Base-by-base conservation (phyloP, 164 flowering plant species). In the Vitis cinerea region DNA sequence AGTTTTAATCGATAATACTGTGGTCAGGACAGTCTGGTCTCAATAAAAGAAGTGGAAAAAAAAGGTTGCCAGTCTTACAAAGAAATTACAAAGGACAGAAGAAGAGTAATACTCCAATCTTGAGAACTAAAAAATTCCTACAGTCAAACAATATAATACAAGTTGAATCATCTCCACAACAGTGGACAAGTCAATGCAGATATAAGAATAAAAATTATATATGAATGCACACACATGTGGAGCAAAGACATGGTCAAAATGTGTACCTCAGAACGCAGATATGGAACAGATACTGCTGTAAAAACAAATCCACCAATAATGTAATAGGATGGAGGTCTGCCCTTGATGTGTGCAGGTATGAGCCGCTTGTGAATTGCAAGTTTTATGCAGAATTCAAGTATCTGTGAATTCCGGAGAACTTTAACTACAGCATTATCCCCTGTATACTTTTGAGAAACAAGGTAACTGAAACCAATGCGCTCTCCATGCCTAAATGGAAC, bases 401-500 rank as follows among this genome's bases (percentile, higher is more conserved):
- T 83, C 72, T 82, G 64, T 47, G 87, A 83, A 71, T 87, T 70
- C 7, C 98, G 91, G 11, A 91, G 90, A 72, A 93, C 94, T 80
- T 84, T 86, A 50, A 93, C 76, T 19, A 17, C 67, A 17, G 98
- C 93, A 75, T 37, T 74, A 44, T 93, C 98, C 64, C 97, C 97
- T 44, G 98, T 84, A 77, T 92, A 93, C 70, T 95, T 95, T 70
- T 93, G 97, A 29, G 99, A 91, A 58, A 95, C 85, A 67, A 95
- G 98, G 77, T 95, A 95, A 72, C 98, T 93, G 79, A 93, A 93
- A 49, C 96, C 98, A 62, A 95, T 95, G 17, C 99, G 97, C 83
- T 95, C 98, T 44, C 97, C 97, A 79, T 93, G 97, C 81, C 99
- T 83, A 67, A 93, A 95, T 61, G 97, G 92, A 73, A 95, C 99